Evolutionary conservation across 805 yeast species (phyloP), one percentile per base, ranked within the genome.

Genomic region (Metschnikowia anglica): DNA sequence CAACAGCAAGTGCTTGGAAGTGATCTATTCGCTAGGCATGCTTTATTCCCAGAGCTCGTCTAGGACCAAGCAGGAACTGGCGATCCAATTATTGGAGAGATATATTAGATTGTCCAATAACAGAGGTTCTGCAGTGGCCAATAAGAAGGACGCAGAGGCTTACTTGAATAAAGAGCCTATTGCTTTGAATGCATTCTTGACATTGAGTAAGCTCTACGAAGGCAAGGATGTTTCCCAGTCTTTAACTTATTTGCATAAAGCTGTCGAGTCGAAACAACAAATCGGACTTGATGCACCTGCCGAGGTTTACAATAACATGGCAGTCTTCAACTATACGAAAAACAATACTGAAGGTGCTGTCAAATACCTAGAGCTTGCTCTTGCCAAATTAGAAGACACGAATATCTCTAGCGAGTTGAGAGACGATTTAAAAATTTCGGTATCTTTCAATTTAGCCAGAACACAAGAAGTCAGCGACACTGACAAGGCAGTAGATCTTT

Each of bases 261-360:
- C 90, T 30, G 68, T 80, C 17, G 85, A 80, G 37, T 66, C 76
- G 5, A 65, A 72, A 43, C 62, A 66, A 33, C 62, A 61, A 24
- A 65, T 62, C 27, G 59, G 62, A 34, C 74, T 80, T 32, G 72
- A 72, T 26, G 68, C 73, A 2, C 79, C 81, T 2, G 64, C 76
- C 34, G 85, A 81, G 52, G 68, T 91, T 21, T 72, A 81, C 55
- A 89, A 88, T 59, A 93, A 93, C 55, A 72, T 88, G 52, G 98
- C 95, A 33, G 95, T 87, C 4, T 79, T 88, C 62, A 78, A 86
- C 44, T 84, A 85, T 57, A 70, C 81, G 48, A 81, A 76, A 49
- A 81, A 80, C 19, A 79, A 83, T 52, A 67, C 63, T 39, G 80
- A 72, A 2, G 77, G 76, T 4, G 83, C 97, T 0, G 62, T 73